Conservation (phyloP, 306 rosid genomes). For the Fragaria ananassa region DNA sequence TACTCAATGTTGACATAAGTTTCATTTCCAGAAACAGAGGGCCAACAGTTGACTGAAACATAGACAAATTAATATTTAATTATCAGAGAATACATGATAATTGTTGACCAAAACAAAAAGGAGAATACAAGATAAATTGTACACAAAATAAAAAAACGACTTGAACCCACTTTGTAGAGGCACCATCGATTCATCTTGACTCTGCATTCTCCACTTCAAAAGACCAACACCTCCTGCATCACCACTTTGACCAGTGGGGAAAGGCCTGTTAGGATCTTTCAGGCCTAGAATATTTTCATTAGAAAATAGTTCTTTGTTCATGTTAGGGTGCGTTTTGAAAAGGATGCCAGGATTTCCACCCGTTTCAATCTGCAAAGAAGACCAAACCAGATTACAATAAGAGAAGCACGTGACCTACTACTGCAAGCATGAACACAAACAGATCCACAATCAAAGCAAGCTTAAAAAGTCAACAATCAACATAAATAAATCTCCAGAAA, state of each 20-base stretch:
- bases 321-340: slow-evolving; percentile 97
- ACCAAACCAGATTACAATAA: background rate
- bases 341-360: slow-evolving; percentile 75
- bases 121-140: slow-evolving; percentile 15
- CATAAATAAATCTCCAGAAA: background rate
- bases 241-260: slow-evolving; percentile 83
- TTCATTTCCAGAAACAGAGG: slow-evolving; percentile 93
- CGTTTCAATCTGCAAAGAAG: slow-evolving; percentile 64
- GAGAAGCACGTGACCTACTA: slow-evolving; percentile 10
- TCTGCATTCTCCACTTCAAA: slow-evolving; percentile 92
- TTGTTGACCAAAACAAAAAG: background rate
- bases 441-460: background rate
- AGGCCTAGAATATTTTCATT: slow-evolving; percentile 63
- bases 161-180: slow-evolving; percentile 68
- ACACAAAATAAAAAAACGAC: slow-evolving; percentile 6
- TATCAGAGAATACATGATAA: slow-evolving; percentile 16
- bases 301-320: slow-evolving; percentile 91
- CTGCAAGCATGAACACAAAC: slow-evolving; percentile 4
- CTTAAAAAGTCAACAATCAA: background rate
- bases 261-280: slow-evolving; percentile 81
- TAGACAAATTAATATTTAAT: slow-evolving; percentile 22
- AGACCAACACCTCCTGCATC: slow-evolving; percentile 83
- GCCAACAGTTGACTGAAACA: slow-evolving; percentile 97
- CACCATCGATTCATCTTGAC: slow-evolving; percentile 77
- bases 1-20: slow-evolving; percentile 95